These are phyloP conservation scores for Arabis hirsuta DNA, from an alignment of 345 rosid species.

Conservation along the genomic window DNA sequence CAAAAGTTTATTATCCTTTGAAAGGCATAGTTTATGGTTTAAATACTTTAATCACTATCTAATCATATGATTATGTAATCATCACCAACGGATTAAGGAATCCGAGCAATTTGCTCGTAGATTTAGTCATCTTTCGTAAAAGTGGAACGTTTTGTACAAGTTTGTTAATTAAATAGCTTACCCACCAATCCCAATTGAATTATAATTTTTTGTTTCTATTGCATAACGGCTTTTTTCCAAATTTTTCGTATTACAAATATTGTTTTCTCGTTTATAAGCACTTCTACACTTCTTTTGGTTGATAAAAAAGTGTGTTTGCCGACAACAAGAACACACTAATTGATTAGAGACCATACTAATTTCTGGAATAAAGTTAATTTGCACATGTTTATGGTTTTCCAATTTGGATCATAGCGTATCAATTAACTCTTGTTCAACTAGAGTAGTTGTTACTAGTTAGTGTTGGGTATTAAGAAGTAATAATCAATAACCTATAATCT, in stretches of 20 bases:
- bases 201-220: not conserved
- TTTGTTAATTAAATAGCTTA: conserved; percentile 22
- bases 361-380: not conserved
- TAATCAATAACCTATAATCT: conserved; percentile 14
- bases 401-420: not conserved
- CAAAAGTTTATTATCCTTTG: conserved; percentile 27
- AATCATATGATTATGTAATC: conserved; percentile 43
- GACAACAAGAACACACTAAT: not conserved
- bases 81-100: conserved; percentile 33
- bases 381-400: not conserved
- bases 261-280: no score
- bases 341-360: not conserved
- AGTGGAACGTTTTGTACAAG: conserved; percentile 17
- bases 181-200: conserved; percentile 10
- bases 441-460: conserved; percentile 31
- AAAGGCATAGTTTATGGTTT: conserved; percentile 24
- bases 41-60: conserved; percentile 17
- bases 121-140: conserved; percentile 29
- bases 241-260: no score
- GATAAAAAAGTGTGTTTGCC: conserved; percentile 1
- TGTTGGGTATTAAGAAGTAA: conserved; percentile 17
- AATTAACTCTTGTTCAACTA: conserved; percentile 13
- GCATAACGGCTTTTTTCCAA: no score
- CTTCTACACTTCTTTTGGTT: no score
- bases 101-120: conserved; percentile 32